Base-by-base conservation (phyloP, 75 land plant genomes). In the Cryptomeria japonica region DNA sequence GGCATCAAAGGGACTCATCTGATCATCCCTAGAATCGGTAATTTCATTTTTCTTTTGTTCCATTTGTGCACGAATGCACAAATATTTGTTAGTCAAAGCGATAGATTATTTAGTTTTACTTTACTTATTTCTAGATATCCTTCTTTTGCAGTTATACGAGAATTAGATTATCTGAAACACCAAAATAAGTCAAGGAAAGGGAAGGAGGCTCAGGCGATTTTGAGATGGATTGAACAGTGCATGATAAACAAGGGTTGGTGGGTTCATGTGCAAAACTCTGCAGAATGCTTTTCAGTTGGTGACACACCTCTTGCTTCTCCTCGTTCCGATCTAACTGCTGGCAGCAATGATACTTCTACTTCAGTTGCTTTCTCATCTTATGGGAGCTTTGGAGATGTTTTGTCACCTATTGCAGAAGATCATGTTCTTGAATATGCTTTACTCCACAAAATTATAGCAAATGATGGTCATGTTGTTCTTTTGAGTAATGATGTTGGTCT, bases 221-320 rank as follows among this genome's bases (percentile, higher is more conserved):
- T 96, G 80, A 90, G 92, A 84, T 97, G 99, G 99, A 94, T 97
- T 36, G 97, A 97, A 87, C 91, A 93, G 0, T 97, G 99, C 87
- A 94, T 97, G 97, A 87, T 87, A 73, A 93, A 92, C 70, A 86
- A 86, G 82, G 91, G 92, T 15, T 94, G 91, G 91, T 97, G 99
- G 99, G 94, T 97, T 79, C 97, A 97, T 49, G 95, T 97, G 14
- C 99, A 97, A 87, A 94, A 90, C 80, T 94, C 93, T n/a, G 44
- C 80, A 37, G 95, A 95, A 82, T 91, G 85, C 5, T 58, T 85
- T n/a, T 90, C 91, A 14, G 82, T 90, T 18, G 89, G 92, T 78
- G 87, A 90, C 12, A 97, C 99, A 13, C 96, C 98, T 36, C 97
- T 96, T 39, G 90, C 93, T 38, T 90, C 97, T 87, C 96, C 99